Evolutionary conservation across 75 land plant species (phyloP).

Genomic region (Ceratopteris richardii): DNA sequence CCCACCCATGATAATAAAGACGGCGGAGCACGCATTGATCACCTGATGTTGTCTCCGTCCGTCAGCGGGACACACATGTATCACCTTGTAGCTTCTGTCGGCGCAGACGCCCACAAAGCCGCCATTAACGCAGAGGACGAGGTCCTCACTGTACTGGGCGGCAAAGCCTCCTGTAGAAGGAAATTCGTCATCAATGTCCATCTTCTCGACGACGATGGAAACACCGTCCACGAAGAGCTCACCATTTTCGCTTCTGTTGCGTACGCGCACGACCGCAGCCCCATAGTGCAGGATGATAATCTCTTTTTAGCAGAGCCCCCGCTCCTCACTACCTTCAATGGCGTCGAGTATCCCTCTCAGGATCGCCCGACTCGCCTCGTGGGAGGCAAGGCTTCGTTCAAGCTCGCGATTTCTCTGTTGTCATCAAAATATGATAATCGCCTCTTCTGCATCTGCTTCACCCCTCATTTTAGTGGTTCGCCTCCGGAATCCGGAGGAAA

Average conservation of each 20-base stretch:
- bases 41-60: too few relatives aligned
- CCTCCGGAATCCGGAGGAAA: not conserved
- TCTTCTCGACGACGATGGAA: conserved; percentile 26
- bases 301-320: conserved; percentile 24
- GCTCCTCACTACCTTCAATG: conserved; percentile 32
- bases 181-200: conserved; percentile 33
- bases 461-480: conserved; percentile 8
- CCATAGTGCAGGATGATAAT: conserved; percentile 11
- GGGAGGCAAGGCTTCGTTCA: conserved; percentile 28
- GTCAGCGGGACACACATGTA: too few relatives aligned
- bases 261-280: conserved; percentile 31
- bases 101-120: not conserved
- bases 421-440: conserved; percentile 33
- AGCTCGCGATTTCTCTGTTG: conserved; percentile 35
- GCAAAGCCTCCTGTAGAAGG: conserved; percentile 29
- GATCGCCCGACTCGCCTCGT: conserved; percentile 33
- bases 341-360: conserved; percentile 35
- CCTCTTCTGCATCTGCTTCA: conserved; percentile 35
- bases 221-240: conserved; percentile 19
- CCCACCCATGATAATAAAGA: too few relatives aligned
- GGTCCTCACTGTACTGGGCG: conserved; percentile 25
- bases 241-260: conserved; percentile 31
- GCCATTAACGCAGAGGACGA: not conserved
- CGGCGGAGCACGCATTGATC: too few relatives aligned
- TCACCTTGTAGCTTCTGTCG: not conserved